Conservation (phyloP, 2,329 filamentous ascomycete genomes). For the Cyanodermella asteris region DNA sequence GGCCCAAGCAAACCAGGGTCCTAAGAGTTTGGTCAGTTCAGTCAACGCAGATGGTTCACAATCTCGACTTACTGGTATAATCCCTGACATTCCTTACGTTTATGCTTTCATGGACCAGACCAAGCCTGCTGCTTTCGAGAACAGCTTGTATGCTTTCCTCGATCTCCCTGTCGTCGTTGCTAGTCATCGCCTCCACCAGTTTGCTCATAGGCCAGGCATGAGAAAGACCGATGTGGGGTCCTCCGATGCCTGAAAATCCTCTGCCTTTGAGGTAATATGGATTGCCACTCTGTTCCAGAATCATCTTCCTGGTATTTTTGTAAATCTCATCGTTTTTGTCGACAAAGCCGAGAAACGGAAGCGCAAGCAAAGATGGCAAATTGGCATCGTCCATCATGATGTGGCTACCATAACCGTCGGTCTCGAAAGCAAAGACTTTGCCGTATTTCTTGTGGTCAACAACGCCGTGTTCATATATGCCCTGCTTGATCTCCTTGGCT, state of each 20-base stretch:
- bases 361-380: conserved; percentile 55
- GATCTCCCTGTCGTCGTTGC: conserved; percentile 66
- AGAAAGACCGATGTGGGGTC: conserved; percentile 54
- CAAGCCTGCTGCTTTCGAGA: conserved; percentile 50
- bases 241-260: conserved; percentile 73
- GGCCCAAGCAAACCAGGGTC: conserved; percentile 93
- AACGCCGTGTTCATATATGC: conserved; percentile 68
- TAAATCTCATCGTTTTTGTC: conserved; percentile 12
- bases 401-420: conserved; percentile 64
- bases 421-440: conserved; percentile 66
- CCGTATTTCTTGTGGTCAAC: conserved; percentile 54
- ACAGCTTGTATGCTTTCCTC: conserved; percentile 49
- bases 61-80: conserved; percentile 46
- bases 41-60: conserved; percentile 2
- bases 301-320: conserved; percentile 47
- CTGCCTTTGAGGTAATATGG: conserved; percentile 68
- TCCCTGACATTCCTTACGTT: conserved; percentile 47
- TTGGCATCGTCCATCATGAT: conserved; percentile 85
- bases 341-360: conserved; percentile 61
- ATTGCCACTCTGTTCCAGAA: conserved; percentile 55
- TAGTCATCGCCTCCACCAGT: conserved; percentile 77
- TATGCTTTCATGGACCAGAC: conserved; percentile 79
- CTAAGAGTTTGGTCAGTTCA: conserved; percentile 14
- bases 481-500: conserved; percentile 45
- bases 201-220: conserved; percentile 97